Percentiles rank a stretch among this genome's conserved stretches.
These are phyloP conservation scores for Pelagophyceae sp. DNA, from an alignment of 352 stramenopile genomes.

Conservation along the genomic window DNA sequence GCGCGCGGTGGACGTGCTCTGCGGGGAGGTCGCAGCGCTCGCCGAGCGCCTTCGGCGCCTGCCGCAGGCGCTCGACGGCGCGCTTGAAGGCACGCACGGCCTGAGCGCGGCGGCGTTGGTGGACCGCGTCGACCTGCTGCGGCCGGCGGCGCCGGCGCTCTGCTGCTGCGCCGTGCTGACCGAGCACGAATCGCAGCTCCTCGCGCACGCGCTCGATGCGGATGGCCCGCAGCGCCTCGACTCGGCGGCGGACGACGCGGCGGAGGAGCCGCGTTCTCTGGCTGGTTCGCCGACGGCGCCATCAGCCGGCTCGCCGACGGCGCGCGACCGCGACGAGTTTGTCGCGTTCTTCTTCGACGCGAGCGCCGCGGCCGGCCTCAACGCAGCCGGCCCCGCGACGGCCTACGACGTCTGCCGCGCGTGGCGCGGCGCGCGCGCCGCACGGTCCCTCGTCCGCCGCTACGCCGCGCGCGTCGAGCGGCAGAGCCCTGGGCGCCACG, in stretches of 20 bases:
- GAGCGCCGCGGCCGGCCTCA: background rate
- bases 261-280: too few species aligned
- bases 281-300: background rate
- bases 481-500: too few species aligned
- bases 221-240: too few species aligned
- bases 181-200: background rate
- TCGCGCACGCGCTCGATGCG: too few species aligned
- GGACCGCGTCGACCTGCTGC: background rate
- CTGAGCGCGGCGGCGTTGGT: background rate
- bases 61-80: background rate
- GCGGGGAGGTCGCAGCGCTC: background rate
- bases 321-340: too few species aligned
- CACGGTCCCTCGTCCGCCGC: background rate
- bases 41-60: too few species aligned
- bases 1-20: background rate
- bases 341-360: background rate
- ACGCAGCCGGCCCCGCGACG: background rate
- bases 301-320: background rate
- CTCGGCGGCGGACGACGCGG: too few species aligned
- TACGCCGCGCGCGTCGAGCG: background rate
- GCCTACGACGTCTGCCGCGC: background rate
- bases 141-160: background rate
- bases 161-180: background rate
- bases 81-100: background rate
- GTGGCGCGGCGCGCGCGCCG: too few species aligned